Base-by-base conservation (phyloP, 768 basidiomycete genomes). In the Plicaturopsis crispa region DNA sequence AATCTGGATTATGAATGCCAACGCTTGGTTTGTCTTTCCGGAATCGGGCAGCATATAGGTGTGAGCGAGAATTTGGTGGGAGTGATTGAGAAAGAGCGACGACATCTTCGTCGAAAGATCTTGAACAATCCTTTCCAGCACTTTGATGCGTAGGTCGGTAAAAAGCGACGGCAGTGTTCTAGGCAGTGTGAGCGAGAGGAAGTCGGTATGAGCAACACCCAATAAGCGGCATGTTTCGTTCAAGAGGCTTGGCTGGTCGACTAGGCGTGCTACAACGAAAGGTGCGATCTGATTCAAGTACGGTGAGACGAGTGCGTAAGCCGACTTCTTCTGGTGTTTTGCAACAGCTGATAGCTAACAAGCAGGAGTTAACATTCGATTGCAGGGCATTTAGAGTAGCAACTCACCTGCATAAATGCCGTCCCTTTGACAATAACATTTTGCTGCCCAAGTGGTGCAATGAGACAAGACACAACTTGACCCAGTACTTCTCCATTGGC, bases 131-230 rank as follows among this genome's bases (percentile, higher is more conserved):
- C 67, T 65, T 23, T 77, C 69, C 14, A 94, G 66, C 0, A 76
- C 73, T 35, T 63, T 69, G 17, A 58, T 44, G 30, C 87, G 77
- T 45, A 75, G 69, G 31, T 66, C 64, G 6, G 75, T 80, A 52
- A 86, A 84, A 24, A 92, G 55, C 14, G 64, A 61, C 1, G 91
- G 90, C 5, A 90, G 69, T 2, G 78, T 84, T 40, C 75, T 68
- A 10, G 69, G 52, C 16, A 83, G 67, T 1, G 79, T 84, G 19
- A 75, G 66, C 2, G 70, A 61, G 33, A 92, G 63, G 52, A 92
- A 87, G 45, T 73, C 73, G 6, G 57, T 55, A 1, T 72, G 69
- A 11, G 69, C 56, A 23, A 77, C 65, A 7, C 68, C 67, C 49
- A 90, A 63, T 46, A 90, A 72, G n/a, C 72, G 73, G 55, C 86